Evolutionary conservation across 83 land plant species (phyloP).

Genomic region (Diphasiastrum complanatum): DNA sequence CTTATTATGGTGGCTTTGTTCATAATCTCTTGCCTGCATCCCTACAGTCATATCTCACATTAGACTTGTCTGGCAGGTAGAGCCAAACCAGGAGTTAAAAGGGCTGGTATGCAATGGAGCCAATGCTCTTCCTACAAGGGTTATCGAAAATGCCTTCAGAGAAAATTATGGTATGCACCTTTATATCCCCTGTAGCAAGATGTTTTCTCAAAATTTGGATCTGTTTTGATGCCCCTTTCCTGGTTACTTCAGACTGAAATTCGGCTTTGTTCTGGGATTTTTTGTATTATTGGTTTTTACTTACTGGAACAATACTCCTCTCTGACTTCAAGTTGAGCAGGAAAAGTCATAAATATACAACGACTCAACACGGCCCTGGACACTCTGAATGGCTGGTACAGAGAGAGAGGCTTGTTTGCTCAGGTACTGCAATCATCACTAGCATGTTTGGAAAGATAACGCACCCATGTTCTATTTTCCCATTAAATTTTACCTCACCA

Average conservation of each 20-base stretch:
- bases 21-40: background rate
- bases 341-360: constrained; percentile 83
- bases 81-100: constrained; percentile 93
- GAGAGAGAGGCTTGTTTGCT: constrained; percentile 84
- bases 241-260: background rate
- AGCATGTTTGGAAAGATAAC: background rate
- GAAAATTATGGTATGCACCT: constrained; percentile 78
- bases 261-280: background rate
- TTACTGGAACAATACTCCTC: too few relatives aligned
- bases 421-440: constrained; percentile 32
- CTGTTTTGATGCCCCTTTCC: constrained; percentile 6
- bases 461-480: background rate
- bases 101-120: constrained; percentile 97
- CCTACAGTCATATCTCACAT: background rate
- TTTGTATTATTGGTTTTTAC: too few relatives aligned
- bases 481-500: constrained; percentile 5
- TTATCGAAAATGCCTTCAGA: constrained; percentile 79
- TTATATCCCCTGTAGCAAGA: background rate
- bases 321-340: constrained; percentile 90
- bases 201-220: background rate
- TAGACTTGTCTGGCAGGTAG: constrained; percentile 50
- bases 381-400: constrained; percentile 91
- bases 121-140: constrained; percentile 87
- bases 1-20: background rate
- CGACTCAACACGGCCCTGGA: constrained; percentile 68